These are phyloP conservation scores for Calcarisporium arbuscula DNA, from an alignment of 2,329 filamentous ascomycete genomes.

Conservation along the genomic window DNA sequence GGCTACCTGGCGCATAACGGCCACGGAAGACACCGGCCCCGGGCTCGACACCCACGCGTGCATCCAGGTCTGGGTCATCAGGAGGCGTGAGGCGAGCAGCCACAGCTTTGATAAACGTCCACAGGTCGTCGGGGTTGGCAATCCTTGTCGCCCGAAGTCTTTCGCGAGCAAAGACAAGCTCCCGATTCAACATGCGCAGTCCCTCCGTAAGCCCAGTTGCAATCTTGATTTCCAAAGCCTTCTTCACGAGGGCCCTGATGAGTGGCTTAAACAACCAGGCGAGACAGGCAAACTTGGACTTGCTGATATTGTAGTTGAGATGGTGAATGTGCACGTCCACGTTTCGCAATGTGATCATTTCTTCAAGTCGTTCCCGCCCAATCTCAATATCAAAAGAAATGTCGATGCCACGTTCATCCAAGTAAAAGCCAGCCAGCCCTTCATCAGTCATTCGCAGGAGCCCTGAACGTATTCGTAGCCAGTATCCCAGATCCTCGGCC, in stretches of 20 bases:
- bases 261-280: slow-evolving; percentile 82
- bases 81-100: slow-evolving; percentile 66
- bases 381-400: slow-evolving; percentile 81
- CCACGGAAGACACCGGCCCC: slow-evolving; percentile 64
- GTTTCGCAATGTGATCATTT: slow-evolving; percentile 69
- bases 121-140: slow-evolving; percentile 67
- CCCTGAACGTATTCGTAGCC: slow-evolving; percentile 72
- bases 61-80: slow-evolving; percentile 70
- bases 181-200: slow-evolving; percentile 71
- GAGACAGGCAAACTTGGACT: slow-evolving; percentile 70
- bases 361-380: slow-evolving; percentile 68
- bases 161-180: slow-evolving; percentile 81
- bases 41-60: slow-evolving; percentile 61
- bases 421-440: slow-evolving; percentile 76
- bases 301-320: slow-evolving; percentile 69
- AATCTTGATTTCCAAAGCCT: slow-evolving; percentile 72
- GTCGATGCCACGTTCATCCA: slow-evolving; percentile 84
- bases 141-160: slow-evolving; percentile 80
- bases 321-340: slow-evolving; percentile 83
- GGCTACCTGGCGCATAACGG: slow-evolving; percentile 80
- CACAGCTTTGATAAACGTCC: slow-evolving; percentile 78
- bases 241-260: slow-evolving; percentile 72
- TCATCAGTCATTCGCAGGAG: slow-evolving; percentile 71
- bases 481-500: slow-evolving; percentile 85
- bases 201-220: slow-evolving; percentile 63